phyloP scores from a whole-genome alignment of 2,329 filamentous ascomycete species.

The Xylaria sp. region DNA sequence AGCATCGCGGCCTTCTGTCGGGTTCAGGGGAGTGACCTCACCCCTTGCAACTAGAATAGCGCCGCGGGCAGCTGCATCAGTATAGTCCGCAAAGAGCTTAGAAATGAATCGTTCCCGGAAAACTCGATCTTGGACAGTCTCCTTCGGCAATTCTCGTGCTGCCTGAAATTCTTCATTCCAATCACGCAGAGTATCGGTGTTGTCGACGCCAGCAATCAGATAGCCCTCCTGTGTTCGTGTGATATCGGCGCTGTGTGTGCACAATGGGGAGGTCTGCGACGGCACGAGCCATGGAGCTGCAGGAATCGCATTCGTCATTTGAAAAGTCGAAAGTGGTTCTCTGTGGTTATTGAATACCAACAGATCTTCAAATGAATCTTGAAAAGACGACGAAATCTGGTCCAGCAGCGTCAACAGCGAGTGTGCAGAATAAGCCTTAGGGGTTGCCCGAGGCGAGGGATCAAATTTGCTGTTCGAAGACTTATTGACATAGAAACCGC shows the following conservation, averaged over 20 bases:
- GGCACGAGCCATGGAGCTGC: conserved; percentile 91
- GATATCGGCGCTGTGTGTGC: conserved; percentile 79
- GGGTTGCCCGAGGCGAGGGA: conserved; percentile 77
- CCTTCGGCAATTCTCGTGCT: conserved; percentile 90
- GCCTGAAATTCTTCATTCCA: conserved; percentile 99
- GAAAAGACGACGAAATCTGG: conserved; percentile 83
- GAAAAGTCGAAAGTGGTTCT: conserved; percentile 90
- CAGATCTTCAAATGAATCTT: conserved; percentile 73
- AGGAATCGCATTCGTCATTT: conserved; percentile 93
- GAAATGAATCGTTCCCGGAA: conserved; percentile 93
- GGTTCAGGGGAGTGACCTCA: conserved; percentile 92
- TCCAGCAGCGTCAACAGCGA: conserved; percentile 83
- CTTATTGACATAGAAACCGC: conserved; percentile 97
- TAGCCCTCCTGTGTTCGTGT: conserved; percentile 93
- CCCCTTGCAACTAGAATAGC: conserved; percentile 91
- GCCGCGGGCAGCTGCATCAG: conserved; percentile 89
- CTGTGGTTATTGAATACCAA: conserved; percentile 84
- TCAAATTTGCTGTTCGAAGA: conserved; percentile 96
- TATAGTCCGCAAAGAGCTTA: conserved; percentile 97
- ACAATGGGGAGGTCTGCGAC: conserved; percentile 65
- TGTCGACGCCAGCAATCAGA: conserved; percentile 87
- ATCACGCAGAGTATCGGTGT: conserved; percentile 90
- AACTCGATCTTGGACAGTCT: conserved; percentile 91
- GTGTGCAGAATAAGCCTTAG: conserved; percentile 81
- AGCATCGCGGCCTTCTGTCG: conserved; percentile 87